Evolutionary conservation across 2,329 filamentous ascomycete genomes (phyloP), one percentile per base, ranked within the genome.

Genomic region (Phialemonium atrogriseum): DNA sequence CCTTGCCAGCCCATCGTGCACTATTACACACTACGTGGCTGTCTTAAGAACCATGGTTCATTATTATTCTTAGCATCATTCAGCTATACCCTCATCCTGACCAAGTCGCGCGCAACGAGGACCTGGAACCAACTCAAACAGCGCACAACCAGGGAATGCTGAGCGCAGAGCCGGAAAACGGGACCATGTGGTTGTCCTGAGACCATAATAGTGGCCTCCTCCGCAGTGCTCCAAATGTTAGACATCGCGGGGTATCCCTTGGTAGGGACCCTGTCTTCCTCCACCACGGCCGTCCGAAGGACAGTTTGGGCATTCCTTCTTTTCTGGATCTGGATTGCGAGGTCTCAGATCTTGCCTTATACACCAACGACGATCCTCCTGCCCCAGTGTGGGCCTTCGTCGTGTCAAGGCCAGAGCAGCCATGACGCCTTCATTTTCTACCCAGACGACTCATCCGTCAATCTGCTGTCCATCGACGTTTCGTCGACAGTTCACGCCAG

Each of bases 341-440:
- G 37, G 6, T 62, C 66, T 31, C 61, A 66, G 45, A 54, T 54
- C 29, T 68, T 86, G 32, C 86, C 85, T 16, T 94, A 93, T 61
- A 77, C 79, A 34, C 82, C 85, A 3, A 86, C 86, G 0, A 76
- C 73, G 18, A 69, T 93, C 32, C 70, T 89, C 36, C 66, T 77
- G 27, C 64, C 70, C 6, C 49, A 56, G 35, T 54, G 63, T 32
- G 64, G 70, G 38, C 54, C 60, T 14, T 59, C 61, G 20, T 35
- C 43, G 18, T 54, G 49, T 32, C 38, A 22, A 29, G 23, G 23
- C 47, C 48, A 45, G 41, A 53, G 43, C 33, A 52, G 42, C 38
- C 64, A 73, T 12, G 51, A 73, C 19, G 77, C 77, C 37, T 94
- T 91, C 54, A 67, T 89, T 41, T 77, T 94, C 46, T 63, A 68